Evolutionary conservation across 805 yeast genomes (phyloP), one percentile per base, ranked within the genome.

Genomic region (Torulaspora maleeae): DNA sequence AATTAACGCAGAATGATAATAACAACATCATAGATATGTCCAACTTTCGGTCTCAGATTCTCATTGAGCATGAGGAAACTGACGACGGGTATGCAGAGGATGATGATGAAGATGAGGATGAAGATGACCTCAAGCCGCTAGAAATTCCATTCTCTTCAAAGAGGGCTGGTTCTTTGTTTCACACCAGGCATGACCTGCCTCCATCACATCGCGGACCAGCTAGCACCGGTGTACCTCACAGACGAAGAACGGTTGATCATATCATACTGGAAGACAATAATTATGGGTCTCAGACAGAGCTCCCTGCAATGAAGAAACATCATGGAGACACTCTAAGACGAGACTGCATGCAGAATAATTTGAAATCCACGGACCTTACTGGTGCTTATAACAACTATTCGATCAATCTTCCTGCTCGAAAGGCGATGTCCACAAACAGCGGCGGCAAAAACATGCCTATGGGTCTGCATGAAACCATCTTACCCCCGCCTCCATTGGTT

Each of bases 131-230:
- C 11, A 50, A 46, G 33, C 65, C 63, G 3, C 43, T 63, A 35
- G 67, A 63, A 27, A 57, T 63, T 5, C 59, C 63, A 4, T 55
- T 60, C 27, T 12, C 48, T 19, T 41, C 51, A 8, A 53, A 48
- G 27, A 55, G 56, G 38, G 44, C 47, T 9, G 51, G 46, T 27
- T 55, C 61, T 15, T 32, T 56, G 29, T 58, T 58, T 25, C 56
- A 55, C 29, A 52, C 53, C 24, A 44, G 47, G 35, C 49, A 45
- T 13, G 35, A 43, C 17, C 47, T 46, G 29, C 57, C 55, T 10
- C 54, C 58, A 1, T 28, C 45, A 13, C 28, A 42, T 28, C 29
- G 40, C 10, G 36, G 33, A 19, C 40, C 34, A 34, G 32, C n/a
- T 10, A 34, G 13, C 29, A 19, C 16, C 7, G 28, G 27, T 13